These are phyloP conservation scores for Solanum raphanifolium DNA, from an alignment of 257 asterid species.

Conservation along the genomic window DNA sequence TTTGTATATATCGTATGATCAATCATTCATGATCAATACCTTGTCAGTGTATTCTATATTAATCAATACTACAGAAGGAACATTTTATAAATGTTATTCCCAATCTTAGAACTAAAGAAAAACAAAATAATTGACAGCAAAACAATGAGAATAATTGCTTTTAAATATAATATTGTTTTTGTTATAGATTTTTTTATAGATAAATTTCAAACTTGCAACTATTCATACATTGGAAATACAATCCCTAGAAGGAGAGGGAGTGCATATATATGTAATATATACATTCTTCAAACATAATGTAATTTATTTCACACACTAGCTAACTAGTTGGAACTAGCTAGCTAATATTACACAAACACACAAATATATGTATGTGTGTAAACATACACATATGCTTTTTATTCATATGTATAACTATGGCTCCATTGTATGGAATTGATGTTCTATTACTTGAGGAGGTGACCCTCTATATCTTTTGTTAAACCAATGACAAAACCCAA, in stretches of 20 bases:
- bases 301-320: background rate
- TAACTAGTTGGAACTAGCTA: background rate
- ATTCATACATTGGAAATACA: background rate
- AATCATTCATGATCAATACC: too few species aligned
- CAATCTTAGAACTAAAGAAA: too few species aligned
- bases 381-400: background rate
- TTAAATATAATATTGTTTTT: too few species aligned
- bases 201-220: background rate
- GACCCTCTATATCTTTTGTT: background rate
- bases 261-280: too few species aligned
- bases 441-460: background rate
- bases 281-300: background rate
- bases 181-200: background rate
- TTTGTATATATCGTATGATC: too few species aligned
- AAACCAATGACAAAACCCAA: background rate
- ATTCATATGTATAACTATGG: background rate
- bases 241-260: background rate
- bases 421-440: background rate
- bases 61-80: too few species aligned
- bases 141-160: background rate
- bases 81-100: too few species aligned
- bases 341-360: background rate
- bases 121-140: background rate
- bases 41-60: too few species aligned
- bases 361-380: background rate